Conservation (phyloP, 371 early-diverging fungal species). For the Cokeromyces recurvatus region DNA sequence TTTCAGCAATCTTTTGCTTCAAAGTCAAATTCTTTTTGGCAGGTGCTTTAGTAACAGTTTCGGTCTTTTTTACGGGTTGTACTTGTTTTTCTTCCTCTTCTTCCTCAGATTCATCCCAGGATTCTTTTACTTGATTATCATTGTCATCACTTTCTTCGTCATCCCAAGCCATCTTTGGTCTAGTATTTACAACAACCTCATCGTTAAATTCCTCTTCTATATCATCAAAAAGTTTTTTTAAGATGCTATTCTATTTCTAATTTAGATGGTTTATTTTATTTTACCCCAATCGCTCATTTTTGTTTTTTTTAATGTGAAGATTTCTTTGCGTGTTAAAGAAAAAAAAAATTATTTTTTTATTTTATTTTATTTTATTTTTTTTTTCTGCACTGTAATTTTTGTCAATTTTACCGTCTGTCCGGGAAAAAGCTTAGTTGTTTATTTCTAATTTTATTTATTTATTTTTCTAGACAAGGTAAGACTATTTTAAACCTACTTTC, state of each 20-base stretch:
- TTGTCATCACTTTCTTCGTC: slow-evolving; percentile 78
- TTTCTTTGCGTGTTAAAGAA: too few species aligned
- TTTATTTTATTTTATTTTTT: too few species aligned
- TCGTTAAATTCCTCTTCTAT: slow-evolving; percentile 41
- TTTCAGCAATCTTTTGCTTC: slow-evolving; percentile 71
- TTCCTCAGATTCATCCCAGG: slow-evolving; percentile 64
- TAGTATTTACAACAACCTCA: slow-evolving; percentile 24
- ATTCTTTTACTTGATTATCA: slow-evolving; percentile 51
- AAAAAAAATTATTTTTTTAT: too few species aligned
- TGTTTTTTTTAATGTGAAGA: not conserved
- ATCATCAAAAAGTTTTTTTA: too few species aligned
- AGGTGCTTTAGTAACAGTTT: slow-evolving; percentile 25
- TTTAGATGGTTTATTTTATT: too few species aligned
- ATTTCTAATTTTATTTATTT: too few species aligned
- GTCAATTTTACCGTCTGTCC: too few species aligned
- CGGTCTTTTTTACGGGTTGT: slow-evolving; percentile 17
- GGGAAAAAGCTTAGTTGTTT: too few species aligned
- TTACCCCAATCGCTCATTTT: slow-evolving; percentile 73
- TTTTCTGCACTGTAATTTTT: too few species aligned
- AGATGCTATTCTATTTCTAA: too few species aligned
- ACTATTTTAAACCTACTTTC: too few species aligned
- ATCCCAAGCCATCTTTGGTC: slow-evolving; percentile 57
- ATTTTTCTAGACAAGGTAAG: too few species aligned
- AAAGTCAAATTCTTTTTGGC: slow-evolving; percentile 23
- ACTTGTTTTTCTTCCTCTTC: slow-evolving; percentile 1